Percentiles rank a stretch among this genome's conserved stretches.
Evolutionary conservation across 495 filamentous ascomycete genomes (phyloP).

Genomic region (Opeltia flavorubescens): DNA sequence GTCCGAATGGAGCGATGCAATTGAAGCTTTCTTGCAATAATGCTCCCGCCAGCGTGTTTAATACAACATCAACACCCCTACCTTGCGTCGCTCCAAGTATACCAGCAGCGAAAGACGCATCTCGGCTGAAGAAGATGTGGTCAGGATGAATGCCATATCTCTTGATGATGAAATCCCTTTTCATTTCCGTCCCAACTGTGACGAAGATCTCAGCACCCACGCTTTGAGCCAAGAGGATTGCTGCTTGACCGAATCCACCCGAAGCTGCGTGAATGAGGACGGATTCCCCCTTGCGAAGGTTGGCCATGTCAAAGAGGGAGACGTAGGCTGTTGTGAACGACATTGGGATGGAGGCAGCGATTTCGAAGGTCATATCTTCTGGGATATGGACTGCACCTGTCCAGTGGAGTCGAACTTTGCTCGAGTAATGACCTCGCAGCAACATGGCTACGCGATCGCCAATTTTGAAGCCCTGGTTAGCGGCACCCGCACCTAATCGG

Average conservation of each 20-base stretch:
- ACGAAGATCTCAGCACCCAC: slow-evolving; percentile 42
- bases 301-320: slow-evolving; percentile 13
- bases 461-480: slow-evolving; percentile 26
- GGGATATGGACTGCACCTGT: slow-evolving; percentile 2
- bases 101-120: slow-evolving; percentile 25
- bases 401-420: no score
- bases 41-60: slow-evolving; percentile 34
- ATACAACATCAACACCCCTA: slow-evolving; percentile 40
- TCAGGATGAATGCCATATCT: slow-evolving; percentile 25
- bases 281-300: slow-evolving; percentile 12
- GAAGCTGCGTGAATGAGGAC: slow-evolving; percentile 20
- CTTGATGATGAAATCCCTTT: slow-evolving; percentile 18
- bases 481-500: slow-evolving; percentile 31
- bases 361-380: neutral
- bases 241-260: slow-evolving; percentile 33
- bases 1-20: slow-evolving; percentile 31
- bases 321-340: neutral
- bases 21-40: slow-evolving; percentile 26
- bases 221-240: slow-evolving; percentile 36
- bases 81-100: slow-evolving; percentile 28
- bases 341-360: neutral
- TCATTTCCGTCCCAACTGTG: slow-evolving; percentile 31
- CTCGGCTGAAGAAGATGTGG: slow-evolving; percentile 33
- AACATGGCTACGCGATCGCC: slow-evolving; percentile 48
- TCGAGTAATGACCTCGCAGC: no score